Evolutionary conservation across 208 protist genomes (phyloP), one percentile per base, ranked within the genome.

Genomic region (Tritrichomonas musculus): DNA sequence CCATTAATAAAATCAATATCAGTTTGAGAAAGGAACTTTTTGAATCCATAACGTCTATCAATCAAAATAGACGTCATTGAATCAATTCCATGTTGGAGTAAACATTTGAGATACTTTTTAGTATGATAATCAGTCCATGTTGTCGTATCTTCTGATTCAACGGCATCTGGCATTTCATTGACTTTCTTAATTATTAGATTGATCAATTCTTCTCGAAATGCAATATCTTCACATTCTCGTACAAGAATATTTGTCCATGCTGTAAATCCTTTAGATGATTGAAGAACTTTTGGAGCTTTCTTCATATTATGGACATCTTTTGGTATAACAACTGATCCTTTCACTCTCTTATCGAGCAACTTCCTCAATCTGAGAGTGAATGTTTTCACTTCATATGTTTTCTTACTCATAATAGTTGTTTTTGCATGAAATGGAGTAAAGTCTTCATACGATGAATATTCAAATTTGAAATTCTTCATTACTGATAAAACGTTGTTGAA

Each of bases 101-200:
- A 14, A 20, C 27, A 33, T n/a, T 88, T 27, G 17, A 88, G 57
- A 17, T 41, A 60, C 0, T 53, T 88, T 39, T 47, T 88, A 53
- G 41, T 88, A 49, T 88, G 77, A 36, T 88, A 88, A 49, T 88
- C 47, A 50, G 27, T 33, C 77, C 77, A 88, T 57, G 41, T 57
- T 20, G 73, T 47, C n/a, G n/a, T n/a, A n/a, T n/a, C n/a, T 60
- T 60, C 53, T 39, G 77, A 57, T 17, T 88, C 77, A 53, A 47
- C 47, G 17, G 57, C 25, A 44, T 88, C 41, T 8, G 41, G 41
- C 1, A 88, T 25, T 57, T 14, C 25, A 11, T 53, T 27, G 30
- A 88, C 17, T 88, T 47, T 88, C 30, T 88, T 25, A 2, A 57
- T 57, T 27, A 88, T 88, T 14, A 33, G 0, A n/a, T 17, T 33